Base-by-base conservation (phyloP, 1,139 yeast species). In the Candida pseudocylindracea region DNA sequence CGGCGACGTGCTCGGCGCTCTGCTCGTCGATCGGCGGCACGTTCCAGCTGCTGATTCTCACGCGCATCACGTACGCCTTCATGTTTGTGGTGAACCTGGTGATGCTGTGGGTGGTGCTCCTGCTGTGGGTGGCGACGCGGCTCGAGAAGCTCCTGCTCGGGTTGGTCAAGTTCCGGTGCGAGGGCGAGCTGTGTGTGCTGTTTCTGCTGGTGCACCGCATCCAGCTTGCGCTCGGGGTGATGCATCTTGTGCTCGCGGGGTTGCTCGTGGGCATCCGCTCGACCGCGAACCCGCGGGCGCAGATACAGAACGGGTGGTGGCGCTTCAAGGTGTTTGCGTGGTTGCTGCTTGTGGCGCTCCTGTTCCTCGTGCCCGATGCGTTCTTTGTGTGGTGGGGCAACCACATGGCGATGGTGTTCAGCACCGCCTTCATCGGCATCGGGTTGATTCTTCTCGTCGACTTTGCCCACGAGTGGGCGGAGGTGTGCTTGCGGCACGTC, bases 381-480 rank as follows among this genome's bases (percentile, higher is more conserved):
- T 85, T 91, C 49, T 88, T 78, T 51, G 67, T 85, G 26, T 63
- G 78, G 45, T 91, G 93, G 71, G 95, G 98, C 1, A 88, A 80
- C 50, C 72, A 83, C 55, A 60, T 88, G 33, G 85, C 96, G 10
- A 76, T 83, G 31, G 54, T 81, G 6, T 74, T 83, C 44, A 80
- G 94, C 30, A 75, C 91, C 4, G 50, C 83, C 4, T 91, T 91
- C 51, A 64, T 88, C 29, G 73, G 91, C 8, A 81, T 88, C 39
- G 98, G 98, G 1, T 61, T 91, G 36, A 79, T 91, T 9, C 60
- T 91, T 33, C 55, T 91, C 34, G 96, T 91, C 26, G 98, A 91
- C 51, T 88, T 83, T 60, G 96, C 98, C 10, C 98, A 91, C 52
- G 91, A 91, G 37, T 91, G 96, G 95, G 96, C 98, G 0, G 99